A percentile compares a stretch with the other conserved stretches of the same genome.
These are phyloP conservation scores for Geotrichum carabidarum DNA, from an alignment of 1,139 yeast species.

Conservation along the genomic window DNA sequence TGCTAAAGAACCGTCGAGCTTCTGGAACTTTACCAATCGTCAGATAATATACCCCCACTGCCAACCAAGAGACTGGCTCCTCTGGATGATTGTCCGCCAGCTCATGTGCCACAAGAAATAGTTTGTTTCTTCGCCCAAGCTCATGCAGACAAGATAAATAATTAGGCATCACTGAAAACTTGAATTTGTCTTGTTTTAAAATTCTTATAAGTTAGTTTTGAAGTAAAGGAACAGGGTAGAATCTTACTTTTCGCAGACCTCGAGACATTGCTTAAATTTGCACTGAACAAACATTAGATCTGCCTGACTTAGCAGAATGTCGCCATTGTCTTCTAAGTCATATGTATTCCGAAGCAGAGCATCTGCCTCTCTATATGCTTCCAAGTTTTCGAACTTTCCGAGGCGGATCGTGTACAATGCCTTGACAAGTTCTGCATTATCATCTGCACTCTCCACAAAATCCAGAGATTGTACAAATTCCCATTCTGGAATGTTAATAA, in stretches of 20 bases:
- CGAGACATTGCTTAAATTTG: slow-evolving; percentile 70
- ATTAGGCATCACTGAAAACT: slow-evolving; percentile 64
- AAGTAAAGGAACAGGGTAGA: background rate
- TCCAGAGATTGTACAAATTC: slow-evolving; percentile 62
- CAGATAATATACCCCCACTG: slow-evolving; percentile 86
- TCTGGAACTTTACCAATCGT: slow-evolving; percentile 69
- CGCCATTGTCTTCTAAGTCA: slow-evolving; percentile 62
- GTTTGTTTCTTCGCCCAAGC: slow-evolving; percentile 72
- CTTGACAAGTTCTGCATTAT: slow-evolving; percentile 72
- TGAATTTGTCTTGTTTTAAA: slow-evolving; percentile 60
- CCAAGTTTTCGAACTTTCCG: slow-evolving; percentile 64
- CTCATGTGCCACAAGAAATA: slow-evolving; percentile 78
- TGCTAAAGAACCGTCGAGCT: slow-evolving; percentile 82
- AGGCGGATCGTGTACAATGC: slow-evolving; percentile 71
- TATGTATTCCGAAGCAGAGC: slow-evolving; percentile 64
- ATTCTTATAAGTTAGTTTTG: slow-evolving; percentile 23
- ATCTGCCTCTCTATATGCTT: slow-evolving; percentile 62
- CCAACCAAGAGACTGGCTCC: slow-evolving; percentile 82
- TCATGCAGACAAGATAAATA: slow-evolving; percentile 85
- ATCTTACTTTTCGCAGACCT: slow-evolving; percentile 58
- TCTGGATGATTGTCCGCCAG: slow-evolving; percentile 82
- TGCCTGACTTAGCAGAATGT: slow-evolving; percentile 63
- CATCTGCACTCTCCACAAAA: slow-evolving; percentile 59
- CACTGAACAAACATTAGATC: slow-evolving; percentile 73
- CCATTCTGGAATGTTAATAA: slow-evolving; percentile 48